Base-by-base conservation (phyloP, 768 basidiomycete genomes). In the Dendrothele bispora region DNA sequence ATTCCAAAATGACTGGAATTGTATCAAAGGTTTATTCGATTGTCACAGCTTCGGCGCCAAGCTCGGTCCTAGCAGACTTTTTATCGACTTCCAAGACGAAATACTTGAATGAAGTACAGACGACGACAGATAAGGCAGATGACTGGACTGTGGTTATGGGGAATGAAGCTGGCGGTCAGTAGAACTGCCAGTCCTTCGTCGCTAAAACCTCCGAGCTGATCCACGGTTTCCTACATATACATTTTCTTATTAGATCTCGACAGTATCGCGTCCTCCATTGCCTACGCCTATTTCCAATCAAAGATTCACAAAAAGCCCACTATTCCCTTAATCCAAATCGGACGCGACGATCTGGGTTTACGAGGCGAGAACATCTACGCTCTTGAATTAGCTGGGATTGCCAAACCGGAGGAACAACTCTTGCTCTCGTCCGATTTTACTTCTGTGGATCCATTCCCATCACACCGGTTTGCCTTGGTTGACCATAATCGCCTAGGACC, bases 101-200 rank as follows among this genome's bases (percentile, higher is more conserved):
- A 2, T 47, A 47, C 24, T 28, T 47, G 3, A 14, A 24, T 14
- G 38, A 47, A 24, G 37, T 39, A 6, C 46, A 29, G 3, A n/a
- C 20, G 15, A 36, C 10, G 1, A 25, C 15, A 14, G 45, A 18
- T 7, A 47, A 47, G 20, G 46, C 37, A n/a, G 17, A 47, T 12
- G 78, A 82, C 39, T 98, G 94, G 95, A 86, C 82, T 0, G 74
- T 97, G 5, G 87, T 84, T 0, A 90, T 94, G 84, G 95, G 95
- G 0, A 99, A 99, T 63, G 95, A 98, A 67, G 92, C 95, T 12
- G 95, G 95, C 59, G 95, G 95, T 95, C 62, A 49, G 69, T 58
- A 17, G 30, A 43, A 17, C 38, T 22, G 34, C 42, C 21, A 17
- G 32, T 43, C 18, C 28, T n/a, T 18, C 38, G 21, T 14, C 8